Conservation (phyloP, 2,329 filamentous ascomycete species). For the Cladosporium sp. region DNA sequence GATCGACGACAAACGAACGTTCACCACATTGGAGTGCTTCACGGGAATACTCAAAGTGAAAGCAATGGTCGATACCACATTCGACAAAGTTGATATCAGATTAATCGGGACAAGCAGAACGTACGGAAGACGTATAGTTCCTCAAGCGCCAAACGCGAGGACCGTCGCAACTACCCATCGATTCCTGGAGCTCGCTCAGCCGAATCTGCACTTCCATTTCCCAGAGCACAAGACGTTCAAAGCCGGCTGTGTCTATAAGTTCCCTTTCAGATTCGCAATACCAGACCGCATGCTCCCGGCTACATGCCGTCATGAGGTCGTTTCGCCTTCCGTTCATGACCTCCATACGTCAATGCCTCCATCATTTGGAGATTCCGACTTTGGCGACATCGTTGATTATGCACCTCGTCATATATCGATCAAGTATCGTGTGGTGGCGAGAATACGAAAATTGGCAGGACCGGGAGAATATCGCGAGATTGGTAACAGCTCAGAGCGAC, state of each 20-base stretch:
- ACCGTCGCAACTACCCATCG: slow-evolving; percentile 2
- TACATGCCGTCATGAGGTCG: neutral
- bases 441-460: neutral
- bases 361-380: neutral
- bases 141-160: neutral
- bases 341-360: neutral
- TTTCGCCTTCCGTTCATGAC: neutral
- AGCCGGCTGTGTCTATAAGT: neutral
- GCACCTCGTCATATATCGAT: neutral
- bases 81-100: neutral
- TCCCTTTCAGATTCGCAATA: slow-evolving; percentile 1
- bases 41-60: neutral
- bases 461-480: neutral
- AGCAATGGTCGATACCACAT: neutral
- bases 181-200: neutral
- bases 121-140: neutral
- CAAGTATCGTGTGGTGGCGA: neutral
- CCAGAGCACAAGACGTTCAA: neutral
- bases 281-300: neutral
- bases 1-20: neutral
- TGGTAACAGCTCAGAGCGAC: neutral
- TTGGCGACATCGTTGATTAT: neutral
- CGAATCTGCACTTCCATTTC: neutral
- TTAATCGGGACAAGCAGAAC: neutral
- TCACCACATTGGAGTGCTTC: neutral